Conservation (phyloP, 2,329 filamentous ascomycete species). For the Fusarium devonianum region DNA sequence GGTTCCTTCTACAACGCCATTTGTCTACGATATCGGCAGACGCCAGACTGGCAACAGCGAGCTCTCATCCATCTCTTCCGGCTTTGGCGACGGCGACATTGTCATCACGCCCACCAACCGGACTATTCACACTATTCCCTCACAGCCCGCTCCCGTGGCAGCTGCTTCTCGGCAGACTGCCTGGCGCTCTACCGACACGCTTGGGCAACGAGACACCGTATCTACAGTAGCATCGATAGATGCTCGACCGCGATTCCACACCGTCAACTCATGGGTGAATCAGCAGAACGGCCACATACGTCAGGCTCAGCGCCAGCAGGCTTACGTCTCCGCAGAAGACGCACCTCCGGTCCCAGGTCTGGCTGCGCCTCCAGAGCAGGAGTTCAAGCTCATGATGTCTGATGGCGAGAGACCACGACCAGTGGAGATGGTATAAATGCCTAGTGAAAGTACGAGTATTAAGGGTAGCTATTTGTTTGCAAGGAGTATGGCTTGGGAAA, state of each 20-base stretch:
- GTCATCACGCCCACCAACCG: conserved; percentile 50
- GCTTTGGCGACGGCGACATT: conserved; percentile 69
- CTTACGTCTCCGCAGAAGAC: conserved; percentile 31
- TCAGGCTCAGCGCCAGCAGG: conserved; percentile 52
- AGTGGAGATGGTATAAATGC: conserved; percentile 43
- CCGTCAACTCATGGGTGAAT: conserved; percentile 69
- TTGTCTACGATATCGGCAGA: conserved; percentile 24
- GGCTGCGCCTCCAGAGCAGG: conserved; percentile 53
- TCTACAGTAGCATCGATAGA: conserved; percentile 64
- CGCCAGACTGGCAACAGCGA: conserved; percentile 54
- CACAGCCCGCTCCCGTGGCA: conserved; percentile 12
- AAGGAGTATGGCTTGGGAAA: conserved; percentile 6
- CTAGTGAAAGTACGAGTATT: background rate
- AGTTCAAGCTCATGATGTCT: conserved; percentile 60
- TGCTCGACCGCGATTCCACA: conserved; percentile 62
- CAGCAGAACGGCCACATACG: conserved; percentile 66
- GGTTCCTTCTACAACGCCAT: conserved; percentile 28
- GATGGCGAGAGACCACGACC: conserved; percentile 56
- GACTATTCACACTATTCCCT: conserved; percentile 25
- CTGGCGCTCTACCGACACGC: conserved; percentile 22
- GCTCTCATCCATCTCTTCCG: conserved; percentile 68
- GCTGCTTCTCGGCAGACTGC: conserved; percentile 23
- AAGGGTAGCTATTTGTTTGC: background rate
- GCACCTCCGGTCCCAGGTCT: conserved; percentile 52
- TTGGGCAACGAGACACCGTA: conserved; percentile 55